Base-by-base conservation (phyloP, 1,139 yeast species). In the Debaryomyces sp. region DNA sequence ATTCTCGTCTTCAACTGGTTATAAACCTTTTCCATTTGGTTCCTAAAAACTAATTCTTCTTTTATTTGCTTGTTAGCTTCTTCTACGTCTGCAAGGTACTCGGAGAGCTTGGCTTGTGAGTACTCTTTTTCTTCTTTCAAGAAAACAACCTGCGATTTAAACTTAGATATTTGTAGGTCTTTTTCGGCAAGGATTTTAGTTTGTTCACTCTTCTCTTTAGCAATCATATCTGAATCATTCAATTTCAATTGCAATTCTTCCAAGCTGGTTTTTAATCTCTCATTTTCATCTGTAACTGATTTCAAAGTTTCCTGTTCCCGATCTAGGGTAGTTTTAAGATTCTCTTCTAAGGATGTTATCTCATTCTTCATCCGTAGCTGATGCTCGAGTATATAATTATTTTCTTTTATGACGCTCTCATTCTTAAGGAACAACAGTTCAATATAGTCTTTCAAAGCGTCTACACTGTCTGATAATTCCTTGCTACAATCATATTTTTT, bases 31-130 rank as follows among this genome's bases (percentile, higher is more conserved):
- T 35, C 45, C 29, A 48, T 23, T 23, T 40, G 40, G 27, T 18
- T 45, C 12, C 47, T 34, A 29, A 37, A 45, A 10, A 17, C 30
- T 17, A 45, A 29, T 34, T 48, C 49, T 29, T 32, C 41, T 15
- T 34, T 33, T 22, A 49, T 23, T 30, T 49, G 48, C n/a, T 23
- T 24, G 21, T 41, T 41, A 4, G 48, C 46, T 24, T 41, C 52
- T 34, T 47, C 46, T 29, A 46, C 38, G 15, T 43, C 40, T 5
- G 24, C 27, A 17, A 40, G 34, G 17, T 35, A 35, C 6, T 37
- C 29, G 8, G 35, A 27, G 7, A 48, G 41, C 12, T 45, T 30
- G n/a, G 17, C 27, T 35, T 27, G 26, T 9, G 41, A 27, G 17
- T 29, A 15, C 10, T 15, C 17, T 7, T 36, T 40, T 13, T 44